Base-by-base conservation (phyloP, 768 basidiomycete species). In the Lactarius indigo region DNA sequence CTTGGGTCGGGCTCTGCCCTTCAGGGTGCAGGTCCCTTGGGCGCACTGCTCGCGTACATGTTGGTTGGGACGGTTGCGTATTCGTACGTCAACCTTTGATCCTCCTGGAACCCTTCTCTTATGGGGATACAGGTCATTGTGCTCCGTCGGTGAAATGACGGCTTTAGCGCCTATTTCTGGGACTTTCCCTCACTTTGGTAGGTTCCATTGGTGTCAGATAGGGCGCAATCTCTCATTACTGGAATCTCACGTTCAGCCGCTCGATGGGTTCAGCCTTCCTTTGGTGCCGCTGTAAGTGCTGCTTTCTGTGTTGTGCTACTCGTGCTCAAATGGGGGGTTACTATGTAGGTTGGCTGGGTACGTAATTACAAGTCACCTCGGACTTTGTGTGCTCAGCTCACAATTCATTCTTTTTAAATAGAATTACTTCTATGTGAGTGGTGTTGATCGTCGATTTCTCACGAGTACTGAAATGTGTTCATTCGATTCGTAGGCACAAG, bases 71-170 rank as follows among this genome's bases (percentile, higher is more conserved):
- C 86, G 2, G 84, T 87, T 41, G 85, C 86, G 17, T 90, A 87
- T 74, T 79, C 86, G 80, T 86, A 66, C 69, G 85, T 80, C 6
- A 15, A n/a, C 6, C 74, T 79, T 3, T 73, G 79, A 80, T 73
- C 5, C 31, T 47, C 13, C 55, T 18, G 33, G 9, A 30, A 52
- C 28, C 57, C 35, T 15, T 28, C 55, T 28, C 35, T 33, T 42
- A 59, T 57, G 5, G 13, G 41, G 44, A 15, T 31, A 57, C 61
- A 86, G 84, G 7, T 84, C 86, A 5, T 76, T 91, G 17, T 87
- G 88, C 71, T 83, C 86, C 2, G 74, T 91, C 17, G 89, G 86
- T 39, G 91, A 92, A 77, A 88, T 92, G 89, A 88, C 89, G n/a
- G 85, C 87, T 4, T 84, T 85, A 76, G 90, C 89, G 1, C 90